Conservation (phyloP, 371 early-diverging fungal species). For the Mortierella sp. region DNA sequence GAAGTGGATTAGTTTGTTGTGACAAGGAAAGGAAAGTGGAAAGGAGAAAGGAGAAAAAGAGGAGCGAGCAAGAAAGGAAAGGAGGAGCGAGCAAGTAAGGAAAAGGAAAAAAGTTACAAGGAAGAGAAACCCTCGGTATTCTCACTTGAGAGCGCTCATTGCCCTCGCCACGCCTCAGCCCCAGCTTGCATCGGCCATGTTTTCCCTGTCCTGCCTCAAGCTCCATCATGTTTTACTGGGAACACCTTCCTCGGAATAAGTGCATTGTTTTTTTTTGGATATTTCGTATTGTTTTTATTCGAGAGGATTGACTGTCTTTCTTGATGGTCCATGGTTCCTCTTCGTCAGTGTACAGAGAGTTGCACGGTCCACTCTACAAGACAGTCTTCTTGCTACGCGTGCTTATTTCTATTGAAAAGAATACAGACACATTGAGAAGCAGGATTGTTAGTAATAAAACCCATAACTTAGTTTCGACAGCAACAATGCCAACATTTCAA, state of each 20-base stretch:
- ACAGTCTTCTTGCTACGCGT: constrained; percentile 1
- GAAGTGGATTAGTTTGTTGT: not conserved
- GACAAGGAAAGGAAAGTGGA: not conserved
- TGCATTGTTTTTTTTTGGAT: not conserved
- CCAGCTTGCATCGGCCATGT: not conserved
- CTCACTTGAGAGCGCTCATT: not conserved
- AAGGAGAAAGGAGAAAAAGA: not conserved
- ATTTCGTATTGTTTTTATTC: constrained; percentile 5
- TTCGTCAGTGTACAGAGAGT: not conserved
- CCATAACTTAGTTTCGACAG: not conserved
- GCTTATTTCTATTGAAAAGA: constrained; percentile 33
- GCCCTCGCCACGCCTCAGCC: constrained; percentile 14
- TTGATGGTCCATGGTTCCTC: not conserved
- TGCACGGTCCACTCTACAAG: not conserved
- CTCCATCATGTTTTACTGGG: not conserved
- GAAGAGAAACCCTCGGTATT: not conserved
- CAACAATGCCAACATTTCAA: not conserved
- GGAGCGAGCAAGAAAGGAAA: not conserved
- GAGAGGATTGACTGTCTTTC: constrained; percentile 10
- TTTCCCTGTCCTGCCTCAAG: not conserved
- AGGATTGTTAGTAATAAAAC: not conserved
- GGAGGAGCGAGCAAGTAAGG: not conserved
- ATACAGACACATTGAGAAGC: not conserved
- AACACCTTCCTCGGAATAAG: not conserved
- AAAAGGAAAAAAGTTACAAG: not conserved